Conservation (phyloP, 768 basidiomycete genomes). For the Hericium rajendrae region DNA sequence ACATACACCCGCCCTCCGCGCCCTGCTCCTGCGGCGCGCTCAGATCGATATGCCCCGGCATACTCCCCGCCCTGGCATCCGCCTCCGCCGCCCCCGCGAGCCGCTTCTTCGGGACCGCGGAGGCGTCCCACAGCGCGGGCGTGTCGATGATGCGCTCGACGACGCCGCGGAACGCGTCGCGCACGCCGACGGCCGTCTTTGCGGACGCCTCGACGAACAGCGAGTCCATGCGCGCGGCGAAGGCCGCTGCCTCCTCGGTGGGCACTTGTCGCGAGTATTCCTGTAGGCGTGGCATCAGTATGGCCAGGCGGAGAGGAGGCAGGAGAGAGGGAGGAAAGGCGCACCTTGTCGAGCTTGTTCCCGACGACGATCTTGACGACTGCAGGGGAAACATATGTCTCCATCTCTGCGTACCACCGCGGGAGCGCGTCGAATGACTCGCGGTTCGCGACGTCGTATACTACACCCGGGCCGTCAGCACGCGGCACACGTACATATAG, state of each 20-base stretch:
- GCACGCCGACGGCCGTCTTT: conserved; percentile 81
- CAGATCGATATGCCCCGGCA: conserved; percentile 37
- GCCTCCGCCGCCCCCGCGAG: conserved; percentile 4
- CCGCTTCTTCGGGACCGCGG: conserved; percentile 21
- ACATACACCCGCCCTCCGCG: neutral
- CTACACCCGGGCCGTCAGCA: conserved; percentile 29
- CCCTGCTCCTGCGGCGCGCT: neutral
- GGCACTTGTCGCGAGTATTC: conserved; percentile 88
- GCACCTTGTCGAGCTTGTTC: conserved; percentile 87
- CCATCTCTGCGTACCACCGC: conserved; percentile 86
- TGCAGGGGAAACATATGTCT: conserved; percentile 79
- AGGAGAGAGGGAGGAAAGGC: neutral
- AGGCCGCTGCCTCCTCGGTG: conserved; percentile 64
- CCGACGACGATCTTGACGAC: conserved; percentile 95
- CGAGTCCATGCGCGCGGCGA: conserved; percentile 73
- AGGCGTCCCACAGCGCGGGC: conserved; percentile 59
- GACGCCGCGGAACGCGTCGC: conserved; percentile 66
- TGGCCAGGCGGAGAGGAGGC: neutral
- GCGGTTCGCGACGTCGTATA: conserved; percentile 91
- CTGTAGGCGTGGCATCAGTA: conserved; percentile 27
- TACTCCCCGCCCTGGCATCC: conserved; percentile 12
- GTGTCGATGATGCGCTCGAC: conserved; percentile 79
- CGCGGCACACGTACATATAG: too few species aligned
- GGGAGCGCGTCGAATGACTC: conserved; percentile 93
- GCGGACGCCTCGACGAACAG: conserved; percentile 90